phyloP scores from a whole-genome alignment of 2,329 filamentous ascomycete genomes.

The Colletotrichum tanaceti region DNA sequence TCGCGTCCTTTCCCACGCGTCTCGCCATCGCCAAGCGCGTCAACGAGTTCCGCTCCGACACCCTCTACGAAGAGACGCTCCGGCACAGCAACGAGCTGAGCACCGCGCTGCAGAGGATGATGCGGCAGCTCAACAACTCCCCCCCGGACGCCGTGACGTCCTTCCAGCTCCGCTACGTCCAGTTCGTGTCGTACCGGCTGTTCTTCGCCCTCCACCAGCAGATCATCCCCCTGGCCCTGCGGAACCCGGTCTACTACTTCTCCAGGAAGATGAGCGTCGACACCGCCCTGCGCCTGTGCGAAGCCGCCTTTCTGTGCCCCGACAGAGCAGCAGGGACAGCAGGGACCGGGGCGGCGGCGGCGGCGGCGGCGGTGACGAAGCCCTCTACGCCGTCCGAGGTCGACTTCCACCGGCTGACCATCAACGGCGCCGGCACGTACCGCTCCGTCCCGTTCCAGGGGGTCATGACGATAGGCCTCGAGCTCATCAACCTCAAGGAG shows the following conservation, averaged over 20 bases:
- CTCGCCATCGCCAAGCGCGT: constrained; percentile 57
- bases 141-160: constrained; percentile 45
- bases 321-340: no score
- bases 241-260: constrained; percentile 63
- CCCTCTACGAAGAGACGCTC: constrained; percentile 61
- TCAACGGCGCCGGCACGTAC: constrained; percentile 57
- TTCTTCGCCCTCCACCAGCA: constrained; percentile 67
- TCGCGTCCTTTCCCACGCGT: constrained; percentile 57
- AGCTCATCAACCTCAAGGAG: constrained; percentile 59
- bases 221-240: constrained; percentile 56
- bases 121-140: constrained; percentile 46
- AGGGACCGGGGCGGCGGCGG: constrained; percentile 36
- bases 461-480: constrained; percentile 57
- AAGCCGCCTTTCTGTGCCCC: constrained; percentile 42
- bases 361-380: no score
- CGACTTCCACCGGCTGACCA: constrained; percentile 54
- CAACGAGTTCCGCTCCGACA: constrained; percentile 58
- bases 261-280: constrained; percentile 64
- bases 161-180: constrained; percentile 57
- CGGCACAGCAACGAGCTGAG: constrained; percentile 59
- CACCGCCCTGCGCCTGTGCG: constrained; percentile 45
- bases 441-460: constrained; percentile 55
- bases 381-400: constrained; percentile 14
- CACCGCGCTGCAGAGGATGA: constrained; percentile 52
- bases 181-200: constrained; percentile 59